A percentile compares a stretch with the other conserved stretches of the same genome.
Evolutionary conservation across 1,284 basidiomycete genomes (phyloP).

Genomic region (Naganishia sp.): DNA sequence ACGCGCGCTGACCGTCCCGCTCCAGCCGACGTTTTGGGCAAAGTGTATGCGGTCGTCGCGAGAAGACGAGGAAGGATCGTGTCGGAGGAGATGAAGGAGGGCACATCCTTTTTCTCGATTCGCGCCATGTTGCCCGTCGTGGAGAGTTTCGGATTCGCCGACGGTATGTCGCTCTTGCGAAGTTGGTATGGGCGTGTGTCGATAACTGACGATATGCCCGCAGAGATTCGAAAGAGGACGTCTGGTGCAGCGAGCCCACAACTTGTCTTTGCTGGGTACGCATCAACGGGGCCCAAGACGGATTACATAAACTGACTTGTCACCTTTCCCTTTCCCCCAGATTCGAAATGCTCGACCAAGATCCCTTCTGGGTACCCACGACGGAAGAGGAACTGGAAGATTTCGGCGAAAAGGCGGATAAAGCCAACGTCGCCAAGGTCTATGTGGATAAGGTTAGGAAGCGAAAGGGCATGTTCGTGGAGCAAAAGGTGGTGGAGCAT

Average conservation of each 20-base stretch:
- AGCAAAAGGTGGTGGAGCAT: constrained; percentile 86
- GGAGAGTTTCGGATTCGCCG: constrained; percentile 96
- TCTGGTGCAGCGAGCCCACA: constrained; percentile 96
- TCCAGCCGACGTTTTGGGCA: constrained; percentile 91
- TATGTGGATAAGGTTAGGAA: constrained; percentile 92
- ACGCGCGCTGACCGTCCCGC: constrained; percentile 2
- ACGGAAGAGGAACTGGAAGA: constrained; percentile 98
- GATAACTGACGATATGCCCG: not conserved
- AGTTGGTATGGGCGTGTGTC: not conserved
- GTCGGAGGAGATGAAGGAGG: constrained; percentile 98
- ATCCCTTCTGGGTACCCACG: constrained; percentile 99
- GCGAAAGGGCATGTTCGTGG: constrained; percentile 93
- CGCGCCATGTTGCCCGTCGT: constrained; percentile 90
- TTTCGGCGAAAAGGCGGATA: constrained; percentile 91
- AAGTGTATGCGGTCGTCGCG: constrained; percentile 94
- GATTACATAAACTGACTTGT: not conserved
- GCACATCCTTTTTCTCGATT: constrained; percentile 92
- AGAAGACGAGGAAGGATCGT: constrained; percentile 87
- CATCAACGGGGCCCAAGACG: constrained; percentile 13
- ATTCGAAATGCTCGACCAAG: constrained; percentile 83
- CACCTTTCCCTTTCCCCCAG: constrained; percentile 50
- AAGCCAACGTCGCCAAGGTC: constrained; percentile 87
- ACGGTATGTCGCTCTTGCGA: constrained; percentile 62
- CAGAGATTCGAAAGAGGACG: constrained; percentile 93
- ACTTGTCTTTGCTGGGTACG: constrained; percentile 89